Evolutionary conservation across 805 yeast species (phyloP), one percentile per base, ranked within the genome.

Genomic region (Millerozyma acaciae): DNA sequence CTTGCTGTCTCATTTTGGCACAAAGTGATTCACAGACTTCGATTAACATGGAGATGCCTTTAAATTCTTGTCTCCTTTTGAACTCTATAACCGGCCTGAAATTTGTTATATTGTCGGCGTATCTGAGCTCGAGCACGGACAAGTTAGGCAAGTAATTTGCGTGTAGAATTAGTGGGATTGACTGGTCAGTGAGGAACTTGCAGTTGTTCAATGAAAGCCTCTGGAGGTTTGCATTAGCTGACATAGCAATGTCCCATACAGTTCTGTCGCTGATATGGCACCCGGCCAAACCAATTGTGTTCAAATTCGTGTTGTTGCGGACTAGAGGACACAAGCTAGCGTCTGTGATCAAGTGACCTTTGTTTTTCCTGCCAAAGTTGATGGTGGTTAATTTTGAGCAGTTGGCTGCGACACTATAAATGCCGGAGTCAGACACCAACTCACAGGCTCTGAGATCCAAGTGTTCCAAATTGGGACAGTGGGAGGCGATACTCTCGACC

Each of bases 391-490:
- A 65, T 13, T 68, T 55, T 1, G 57, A 67, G 55, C 96, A 87
- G 39, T 68, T 57, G 20, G 66, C 53, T 0, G 87, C 83, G 20
- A 89, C 57, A n/a, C 75, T 69, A 37, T 79, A 76, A 16, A 89
- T 60, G 1, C 96, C 90, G 16, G 74, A 60, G 62, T 89, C 96
- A 3, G 86, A 69, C 12, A 89, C 75, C 36, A 65, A 60, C 38
- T 84, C 88, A 59, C 96, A 87, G 0, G 95, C 96, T 26, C 97
- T 67, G 13, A 89, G 58, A 50, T 89, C 97, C 28, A 89, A 59
- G 19, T 71, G 68, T 43, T 71, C 73, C 37, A 89, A 65, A 24
- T 67, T 68, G 6, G 83, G 80, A 44, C 89, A 76, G 30, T 55
- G 48, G 21, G 62, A 59, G 3, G 84, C 68, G 6, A 87, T 69